These are phyloP conservation scores for Zymoseptoria ardabiliae DNA, from an alignment of 2,329 filamentous ascomycete species.

Conservation along the genomic window DNA sequence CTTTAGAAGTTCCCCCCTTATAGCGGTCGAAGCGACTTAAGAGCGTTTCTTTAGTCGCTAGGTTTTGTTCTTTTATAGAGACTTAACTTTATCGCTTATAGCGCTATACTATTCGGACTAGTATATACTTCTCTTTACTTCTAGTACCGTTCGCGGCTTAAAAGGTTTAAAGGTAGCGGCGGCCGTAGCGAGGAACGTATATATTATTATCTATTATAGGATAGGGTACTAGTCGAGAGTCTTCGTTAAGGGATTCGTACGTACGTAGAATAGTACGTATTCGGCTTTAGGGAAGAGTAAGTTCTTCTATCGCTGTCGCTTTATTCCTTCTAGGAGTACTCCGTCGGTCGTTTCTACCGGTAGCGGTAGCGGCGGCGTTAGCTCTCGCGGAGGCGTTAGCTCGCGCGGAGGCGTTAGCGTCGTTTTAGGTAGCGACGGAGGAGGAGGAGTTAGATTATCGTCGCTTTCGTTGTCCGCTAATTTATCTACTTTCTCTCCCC, in stretches of 20 bases:
- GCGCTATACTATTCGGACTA: neutral
- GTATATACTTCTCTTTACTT: neutral
- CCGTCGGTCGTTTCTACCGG: too few relatives aligned
- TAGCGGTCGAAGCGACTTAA: too few relatives aligned
- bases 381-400: neutral
- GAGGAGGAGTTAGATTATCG: neutral
- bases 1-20: too few relatives aligned
- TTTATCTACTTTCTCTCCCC: neutral
- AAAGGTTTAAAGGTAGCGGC: neutral
- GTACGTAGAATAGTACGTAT: neutral
- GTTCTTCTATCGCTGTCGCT: neutral
- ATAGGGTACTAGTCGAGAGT: neutral
- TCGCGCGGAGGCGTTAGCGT: neutral
- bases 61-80: neutral
- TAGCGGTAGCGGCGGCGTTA: too few relatives aligned
- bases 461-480: neutral
- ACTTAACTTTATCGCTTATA: neutral
- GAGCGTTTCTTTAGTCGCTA: neutral
- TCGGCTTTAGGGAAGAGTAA: neutral
- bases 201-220: neutral
- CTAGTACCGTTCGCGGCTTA: neutral
- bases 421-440: neutral
- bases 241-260: neutral
- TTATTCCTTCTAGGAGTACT: too few relatives aligned
- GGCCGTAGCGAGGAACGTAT: neutral